Conservation (phyloP, 495 filamentous ascomycete species). For the Friedmanniomyces simplex region DNA sequence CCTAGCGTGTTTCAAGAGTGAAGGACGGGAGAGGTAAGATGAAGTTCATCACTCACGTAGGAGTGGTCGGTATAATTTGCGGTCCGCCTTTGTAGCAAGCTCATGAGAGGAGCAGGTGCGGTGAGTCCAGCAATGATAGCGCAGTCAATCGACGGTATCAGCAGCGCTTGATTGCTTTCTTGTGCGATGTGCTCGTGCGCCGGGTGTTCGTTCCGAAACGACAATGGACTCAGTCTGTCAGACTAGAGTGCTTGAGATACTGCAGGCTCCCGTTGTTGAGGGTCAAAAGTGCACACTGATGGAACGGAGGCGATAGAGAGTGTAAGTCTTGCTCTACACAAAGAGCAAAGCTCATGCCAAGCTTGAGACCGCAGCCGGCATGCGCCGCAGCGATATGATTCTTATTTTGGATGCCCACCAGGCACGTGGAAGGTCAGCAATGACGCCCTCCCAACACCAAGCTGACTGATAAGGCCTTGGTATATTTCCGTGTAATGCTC, state of each 20-base stretch:
- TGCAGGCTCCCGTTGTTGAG: not conserved
- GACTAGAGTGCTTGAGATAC: not conserved
- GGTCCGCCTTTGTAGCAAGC: not conserved
- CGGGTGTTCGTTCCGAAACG: not conserved
- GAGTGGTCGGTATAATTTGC: not conserved
- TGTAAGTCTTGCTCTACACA: not conserved
- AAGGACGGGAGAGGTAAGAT: not conserved
- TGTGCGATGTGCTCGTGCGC: not conserved
- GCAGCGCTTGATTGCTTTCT: not conserved
- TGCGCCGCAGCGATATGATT: not conserved
- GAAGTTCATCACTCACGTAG: not conserved
- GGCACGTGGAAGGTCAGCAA: not conserved
- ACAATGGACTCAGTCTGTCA: not conserved
- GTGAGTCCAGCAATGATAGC: not conserved
- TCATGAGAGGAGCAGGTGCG: not conserved
- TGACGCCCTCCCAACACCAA: not conserved
- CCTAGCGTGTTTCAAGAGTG: not conserved
- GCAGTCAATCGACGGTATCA: not conserved
- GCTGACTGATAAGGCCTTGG: not conserved
- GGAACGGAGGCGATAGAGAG: not conserved
- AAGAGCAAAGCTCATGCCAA: not conserved
- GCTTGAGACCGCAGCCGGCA: not conserved
- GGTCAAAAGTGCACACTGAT: not conserved
- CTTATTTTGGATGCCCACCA: too few species aligned
- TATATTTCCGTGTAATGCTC: not conserved